phyloP scores from a whole-genome alignment of 2,329 filamentous ascomycete genomes.

The Fusarium graminum region DNA sequence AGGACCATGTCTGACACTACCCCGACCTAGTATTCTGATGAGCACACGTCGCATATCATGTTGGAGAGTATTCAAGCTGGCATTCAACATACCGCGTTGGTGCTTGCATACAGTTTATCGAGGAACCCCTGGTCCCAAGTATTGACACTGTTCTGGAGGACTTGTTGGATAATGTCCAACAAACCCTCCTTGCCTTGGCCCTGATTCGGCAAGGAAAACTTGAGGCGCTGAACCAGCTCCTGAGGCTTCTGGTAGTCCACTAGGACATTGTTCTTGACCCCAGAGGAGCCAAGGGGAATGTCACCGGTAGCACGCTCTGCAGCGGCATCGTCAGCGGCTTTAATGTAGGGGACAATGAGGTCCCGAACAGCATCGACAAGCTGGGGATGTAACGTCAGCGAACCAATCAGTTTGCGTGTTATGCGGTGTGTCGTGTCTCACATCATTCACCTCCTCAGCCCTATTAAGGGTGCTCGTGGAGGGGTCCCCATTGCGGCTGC shows the following conservation, averaged over 20 bases:
- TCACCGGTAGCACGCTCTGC: constrained; percentile 65
- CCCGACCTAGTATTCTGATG: constrained; percentile 70
- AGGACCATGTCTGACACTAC: constrained; percentile 88
- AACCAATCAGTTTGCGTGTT: constrained; percentile 27
- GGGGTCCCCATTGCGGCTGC: constrained; percentile 42
- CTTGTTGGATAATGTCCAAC: constrained; percentile 74
- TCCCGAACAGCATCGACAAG: constrained; percentile 75
- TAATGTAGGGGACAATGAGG: constrained; percentile 78
- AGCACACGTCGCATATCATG: background rate
- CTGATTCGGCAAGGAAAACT: constrained; percentile 69
- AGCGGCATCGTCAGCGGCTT: constrained; percentile 74
- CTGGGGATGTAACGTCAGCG: constrained; percentile 58
- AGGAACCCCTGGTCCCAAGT: constrained; percentile 99
- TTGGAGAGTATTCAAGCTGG: background rate
- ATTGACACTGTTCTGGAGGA: constrained; percentile 91
- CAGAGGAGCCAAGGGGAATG: constrained; percentile 56
- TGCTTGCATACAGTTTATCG: constrained; percentile 94
- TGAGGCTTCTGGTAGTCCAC: constrained; percentile 73
- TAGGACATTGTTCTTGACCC: constrained; percentile 66
- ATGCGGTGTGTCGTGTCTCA: constrained; percentile 34
- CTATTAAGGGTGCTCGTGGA: constrained; percentile 47
- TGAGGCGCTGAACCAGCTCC: constrained; percentile 66
- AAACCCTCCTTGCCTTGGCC: constrained; percentile 79
- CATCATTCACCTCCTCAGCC: constrained; percentile 53
- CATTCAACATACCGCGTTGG: constrained; percentile 76